These are phyloP conservation scores for Candolleomyces aberdarensis DNA, from an alignment of 768 basidiomycete species.

Conservation along the genomic window DNA sequence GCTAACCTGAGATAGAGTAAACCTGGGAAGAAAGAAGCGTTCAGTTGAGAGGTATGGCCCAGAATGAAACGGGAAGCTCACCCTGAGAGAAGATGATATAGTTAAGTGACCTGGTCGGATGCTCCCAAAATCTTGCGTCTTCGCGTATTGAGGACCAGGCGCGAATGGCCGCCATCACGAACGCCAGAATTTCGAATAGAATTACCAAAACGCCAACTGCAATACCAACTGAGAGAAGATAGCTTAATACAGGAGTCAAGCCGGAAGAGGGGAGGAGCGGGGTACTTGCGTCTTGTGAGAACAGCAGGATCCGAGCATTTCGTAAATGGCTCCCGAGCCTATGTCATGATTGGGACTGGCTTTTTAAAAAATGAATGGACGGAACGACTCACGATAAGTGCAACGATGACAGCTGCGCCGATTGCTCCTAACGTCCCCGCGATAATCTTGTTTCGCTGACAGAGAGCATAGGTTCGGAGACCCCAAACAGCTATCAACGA, in stretches of 20 bases:
- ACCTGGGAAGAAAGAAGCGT: too few relatives aligned
- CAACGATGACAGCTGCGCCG: not conserved
- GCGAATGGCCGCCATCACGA: constrained; percentile 1
- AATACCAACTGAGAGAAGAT: not conserved
- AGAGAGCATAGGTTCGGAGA: constrained; percentile 3
- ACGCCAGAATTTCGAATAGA: constrained; percentile 3
- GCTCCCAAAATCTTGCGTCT: constrained; percentile 7
- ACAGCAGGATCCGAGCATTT: not conserved
- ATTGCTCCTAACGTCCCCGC: not conserved
- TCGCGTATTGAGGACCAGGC: constrained; percentile 1
- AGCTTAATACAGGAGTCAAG: not conserved
- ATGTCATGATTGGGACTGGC: too few relatives aligned
- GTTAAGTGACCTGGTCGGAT: not conserved
- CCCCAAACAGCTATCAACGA: constrained; percentile 3
- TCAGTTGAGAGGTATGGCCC: not conserved
- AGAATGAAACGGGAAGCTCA: not conserved
- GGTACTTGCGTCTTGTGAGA: not conserved
- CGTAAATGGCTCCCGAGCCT: not conserved
- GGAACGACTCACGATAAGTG: not conserved
- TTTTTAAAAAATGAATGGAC: not conserved
- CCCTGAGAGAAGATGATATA: constrained; percentile 9
- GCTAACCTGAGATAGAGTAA: not conserved
- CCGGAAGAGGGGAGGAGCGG: not conserved
- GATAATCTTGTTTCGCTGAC: not conserved
- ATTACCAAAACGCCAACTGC: not conserved